Evolutionary conservation across 2,329 filamentous ascomycete genomes (phyloP), one percentile per base, ranked within the genome.

Genomic region (Eurotiales sp.): DNA sequence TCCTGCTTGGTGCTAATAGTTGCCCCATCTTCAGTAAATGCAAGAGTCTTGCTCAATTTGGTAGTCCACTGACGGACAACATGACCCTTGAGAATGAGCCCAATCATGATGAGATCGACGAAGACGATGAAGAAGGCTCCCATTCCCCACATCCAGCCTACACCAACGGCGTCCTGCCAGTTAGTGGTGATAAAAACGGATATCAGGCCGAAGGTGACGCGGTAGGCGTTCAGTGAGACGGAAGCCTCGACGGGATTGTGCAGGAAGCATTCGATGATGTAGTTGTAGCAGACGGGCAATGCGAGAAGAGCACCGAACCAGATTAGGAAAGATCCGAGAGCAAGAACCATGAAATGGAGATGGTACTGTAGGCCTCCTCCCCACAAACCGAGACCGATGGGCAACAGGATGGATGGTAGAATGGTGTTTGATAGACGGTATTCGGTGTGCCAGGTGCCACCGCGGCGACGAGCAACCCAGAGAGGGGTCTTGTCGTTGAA

Each of bases 401-500:
- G 49, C 15, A 51, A 25, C 32, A 51, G 14, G 32, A 51, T 39
- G n/a, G 42, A 51, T 34, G 49, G 32, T 14, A 40, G 32, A 17
- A 39, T 46, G 4, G 42, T 51, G 25, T 51, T 46, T 8, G 32
- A 42, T 12, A 73, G 64, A 10, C 71, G 64, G 50, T 70, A 72
- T 55, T 74, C 72, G 7, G 71, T 65, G 32, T 65, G 65, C 72
- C 71, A 73, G 25, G 57, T 56, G 5, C 67, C 67, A 32, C 58
- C 58, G 36, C 43, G 47, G 2, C 56, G 58, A 8, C 46, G 47
- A 19, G 56, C 59, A 1, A 61, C 37, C 29, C 37, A 48, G 10
- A 62, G 46, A 1, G 60, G 59, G 6, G 58, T 36, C 19, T 51
- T 49, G 44, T 62, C 60, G 21, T 58, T 57, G 49, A 56, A 48